Conservation (phyloP, 805 yeast species). For the Teunomyces stri region DNA sequence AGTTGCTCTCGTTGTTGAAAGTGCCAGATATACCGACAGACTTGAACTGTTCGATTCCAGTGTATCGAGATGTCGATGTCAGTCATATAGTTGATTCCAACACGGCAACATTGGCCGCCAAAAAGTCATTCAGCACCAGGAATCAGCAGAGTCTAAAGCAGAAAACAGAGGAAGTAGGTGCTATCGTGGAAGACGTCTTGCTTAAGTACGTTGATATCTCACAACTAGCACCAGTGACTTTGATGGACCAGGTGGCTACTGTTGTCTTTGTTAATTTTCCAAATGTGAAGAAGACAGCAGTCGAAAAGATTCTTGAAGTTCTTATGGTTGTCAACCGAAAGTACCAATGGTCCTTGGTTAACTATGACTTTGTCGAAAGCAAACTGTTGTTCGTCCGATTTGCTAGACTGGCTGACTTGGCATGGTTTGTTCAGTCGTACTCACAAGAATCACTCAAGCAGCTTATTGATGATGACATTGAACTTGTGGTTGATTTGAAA, state of each 20-base stretch:
- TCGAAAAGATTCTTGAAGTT: constrained; percentile 32
- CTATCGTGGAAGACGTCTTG: constrained; percentile 16
- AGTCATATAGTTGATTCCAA: constrained; percentile 7
- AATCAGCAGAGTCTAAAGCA: neutral
- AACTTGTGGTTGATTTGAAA: neutral
- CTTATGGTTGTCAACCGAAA: constrained; percentile 10
- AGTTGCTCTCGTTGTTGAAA: constrained; percentile 13
- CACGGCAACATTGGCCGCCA: constrained; percentile 6
- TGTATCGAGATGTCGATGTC: constrained; percentile 9
- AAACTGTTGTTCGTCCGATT: constrained; percentile 34
- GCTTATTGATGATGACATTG: neutral
- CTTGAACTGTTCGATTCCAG: constrained; percentile 4
- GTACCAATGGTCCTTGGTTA: constrained; percentile 35
- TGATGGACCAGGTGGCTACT: constrained; percentile 35
- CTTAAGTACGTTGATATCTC: constrained; percentile 23
- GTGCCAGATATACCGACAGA: constrained; percentile 1
- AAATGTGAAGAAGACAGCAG: constrained; percentile 21
- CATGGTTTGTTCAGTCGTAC: constrained; percentile 12
- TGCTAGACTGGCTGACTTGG: constrained; percentile 12
- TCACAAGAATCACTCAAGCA: neutral
- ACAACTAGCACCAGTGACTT: constrained; percentile 28
- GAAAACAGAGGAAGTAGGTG: constrained; percentile 8
- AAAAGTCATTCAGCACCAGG: neutral
- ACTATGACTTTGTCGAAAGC: constrained; percentile 30
- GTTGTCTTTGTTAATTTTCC: constrained; percentile 35